A percentile compares a stretch with the other conserved stretches of the same genome.
phyloP scores from a whole-genome alignment of 164 flowering plant genomes.

The Cinnamomum micranthum region DNA sequence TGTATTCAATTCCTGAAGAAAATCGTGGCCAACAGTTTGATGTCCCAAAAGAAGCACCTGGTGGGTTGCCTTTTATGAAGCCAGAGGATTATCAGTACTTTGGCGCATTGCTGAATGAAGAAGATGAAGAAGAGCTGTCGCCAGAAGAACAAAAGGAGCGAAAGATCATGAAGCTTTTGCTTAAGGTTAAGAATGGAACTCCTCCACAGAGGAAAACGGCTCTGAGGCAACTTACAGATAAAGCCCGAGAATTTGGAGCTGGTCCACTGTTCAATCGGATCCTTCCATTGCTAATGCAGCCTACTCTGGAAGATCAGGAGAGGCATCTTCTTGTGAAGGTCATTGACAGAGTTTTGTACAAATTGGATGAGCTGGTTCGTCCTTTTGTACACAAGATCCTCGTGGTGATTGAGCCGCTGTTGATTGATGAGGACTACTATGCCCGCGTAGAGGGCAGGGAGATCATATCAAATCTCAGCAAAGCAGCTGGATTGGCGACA shows the following conservation, averaged over 20 bases:
- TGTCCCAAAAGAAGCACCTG: slow-evolving; percentile 83
- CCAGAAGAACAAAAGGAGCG: slow-evolving; percentile 98
- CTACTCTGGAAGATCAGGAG: slow-evolving; percentile 97
- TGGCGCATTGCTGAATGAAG: slow-evolving; percentile 82
- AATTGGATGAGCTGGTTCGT: slow-evolving; percentile 92
- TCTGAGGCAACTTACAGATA: slow-evolving; percentile 89
- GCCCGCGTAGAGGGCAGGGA: slow-evolving; percentile 99
- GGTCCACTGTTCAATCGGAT: slow-evolving; percentile 91
- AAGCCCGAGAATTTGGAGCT: slow-evolving; percentile 96
- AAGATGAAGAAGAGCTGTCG: slow-evolving; percentile 82
- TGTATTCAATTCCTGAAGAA: slow-evolving; percentile 86
- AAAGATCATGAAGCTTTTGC: slow-evolving; percentile 93
- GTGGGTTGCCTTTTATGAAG: slow-evolving; percentile 91
- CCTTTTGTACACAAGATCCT: slow-evolving; percentile 95
- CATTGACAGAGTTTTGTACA: slow-evolving; percentile 92
- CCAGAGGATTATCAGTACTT: slow-evolving; percentile 95
- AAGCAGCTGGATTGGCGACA: slow-evolving; percentile 98
- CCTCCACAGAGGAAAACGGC: slow-evolving; percentile 99
- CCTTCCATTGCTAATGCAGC: slow-evolving; percentile 93
- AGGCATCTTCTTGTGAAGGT: slow-evolving; percentile 97
- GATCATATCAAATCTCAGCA: slow-evolving; percentile 92
- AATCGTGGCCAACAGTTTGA: slow-evolving; percentile 96
- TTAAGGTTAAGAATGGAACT: slow-evolving; percentile 98
- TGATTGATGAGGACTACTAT: slow-evolving; percentile 98
- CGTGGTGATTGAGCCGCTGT: slow-evolving; percentile 92